Evolutionary conservation across 2,329 filamentous ascomycete genomes (phyloP).

Genomic region (Penicillium sp.): DNA sequence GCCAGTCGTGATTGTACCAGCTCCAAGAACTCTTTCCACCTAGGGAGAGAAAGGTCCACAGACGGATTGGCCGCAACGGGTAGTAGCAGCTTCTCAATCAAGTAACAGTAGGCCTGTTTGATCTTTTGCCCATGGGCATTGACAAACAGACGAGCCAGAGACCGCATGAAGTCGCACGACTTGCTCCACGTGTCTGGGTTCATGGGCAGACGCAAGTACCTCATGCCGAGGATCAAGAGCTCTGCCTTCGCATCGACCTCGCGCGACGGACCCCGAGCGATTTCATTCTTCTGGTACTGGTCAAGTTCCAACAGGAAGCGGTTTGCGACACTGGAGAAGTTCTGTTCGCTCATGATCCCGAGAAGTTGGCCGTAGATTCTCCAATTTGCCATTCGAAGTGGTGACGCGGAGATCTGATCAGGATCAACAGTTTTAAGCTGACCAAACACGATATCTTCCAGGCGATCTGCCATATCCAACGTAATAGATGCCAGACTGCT

Average conservation of each 20-base stretch:
- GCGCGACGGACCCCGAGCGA: conserved; percentile 43
- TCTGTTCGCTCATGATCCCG: conserved; percentile 93
- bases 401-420: conserved; percentile 67
- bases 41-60: conserved; percentile 73
- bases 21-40: conserved; percentile 83
- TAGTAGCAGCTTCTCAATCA: conserved; percentile 80
- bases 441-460: conserved; percentile 95
- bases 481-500: conserved; percentile 81
- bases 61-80: conserved; percentile 80
- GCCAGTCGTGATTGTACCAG: conserved; percentile 74
- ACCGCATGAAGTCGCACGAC: conserved; percentile 84
- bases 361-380: conserved; percentile 87
- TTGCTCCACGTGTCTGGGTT: conserved; percentile 75
- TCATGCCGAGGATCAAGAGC: conserved; percentile 86
- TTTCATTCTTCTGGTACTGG: conserved; percentile 70
- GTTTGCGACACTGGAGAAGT: conserved; percentile 78
- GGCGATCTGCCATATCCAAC: conserved; percentile 85
- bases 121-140: conserved; percentile 83
- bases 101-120: conserved; percentile 92
- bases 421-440: conserved; percentile 87
- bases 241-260: conserved; percentile 80
- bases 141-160: conserved; percentile 76
- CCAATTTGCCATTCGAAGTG: conserved; percentile 91
- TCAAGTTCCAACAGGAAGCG: conserved; percentile 82
- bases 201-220: conserved; percentile 75